These are phyloP conservation scores for Coemansia sp. DNA, from an alignment of 192 early-diverging fungal genomes.

Conservation along the genomic window DNA sequence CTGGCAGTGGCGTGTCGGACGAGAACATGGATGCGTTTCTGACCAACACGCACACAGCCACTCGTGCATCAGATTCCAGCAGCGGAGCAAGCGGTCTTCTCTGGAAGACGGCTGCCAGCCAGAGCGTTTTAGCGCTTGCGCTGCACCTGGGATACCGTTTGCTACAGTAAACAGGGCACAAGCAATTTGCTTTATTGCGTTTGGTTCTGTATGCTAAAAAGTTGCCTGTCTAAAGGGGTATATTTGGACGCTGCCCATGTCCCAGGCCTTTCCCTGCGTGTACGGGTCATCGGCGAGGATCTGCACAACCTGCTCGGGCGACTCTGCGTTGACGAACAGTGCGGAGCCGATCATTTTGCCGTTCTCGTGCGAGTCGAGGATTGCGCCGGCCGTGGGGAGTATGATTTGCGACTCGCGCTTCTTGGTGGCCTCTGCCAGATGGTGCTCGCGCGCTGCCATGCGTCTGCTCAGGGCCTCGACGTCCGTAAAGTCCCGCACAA, in stretches of 20 bases:
- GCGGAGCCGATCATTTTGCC: conserved; percentile 56
- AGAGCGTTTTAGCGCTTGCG: too few species aligned
- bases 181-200: background rate
- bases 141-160: background rate
- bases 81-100: too few species aligned
- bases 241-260: conserved; percentile 20
- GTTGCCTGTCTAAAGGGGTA: conserved; percentile 15
- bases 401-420: conserved; percentile 27
- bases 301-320: conserved; percentile 43
- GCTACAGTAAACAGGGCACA: background rate
- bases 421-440: conserved; percentile 40
- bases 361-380: conserved; percentile 50
- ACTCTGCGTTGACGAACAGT: conserved; percentile 52
- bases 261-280: conserved; percentile 54
- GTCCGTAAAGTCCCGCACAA: conserved; percentile 54
- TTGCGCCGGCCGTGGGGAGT: conserved; percentile 51
- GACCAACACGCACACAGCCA: too few species aligned
- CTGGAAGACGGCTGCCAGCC: too few species aligned
- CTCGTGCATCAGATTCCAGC: too few species aligned
- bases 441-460: conserved; percentile 31
- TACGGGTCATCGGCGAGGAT: conserved; percentile 53
- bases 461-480: conserved; percentile 48
- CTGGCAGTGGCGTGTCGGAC: too few species aligned
- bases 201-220: conserved; percentile 5
- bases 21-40: too few species aligned